Conservation (phyloP, 495 filamentous ascomycete species). For the Tirmania nivea region DNA sequence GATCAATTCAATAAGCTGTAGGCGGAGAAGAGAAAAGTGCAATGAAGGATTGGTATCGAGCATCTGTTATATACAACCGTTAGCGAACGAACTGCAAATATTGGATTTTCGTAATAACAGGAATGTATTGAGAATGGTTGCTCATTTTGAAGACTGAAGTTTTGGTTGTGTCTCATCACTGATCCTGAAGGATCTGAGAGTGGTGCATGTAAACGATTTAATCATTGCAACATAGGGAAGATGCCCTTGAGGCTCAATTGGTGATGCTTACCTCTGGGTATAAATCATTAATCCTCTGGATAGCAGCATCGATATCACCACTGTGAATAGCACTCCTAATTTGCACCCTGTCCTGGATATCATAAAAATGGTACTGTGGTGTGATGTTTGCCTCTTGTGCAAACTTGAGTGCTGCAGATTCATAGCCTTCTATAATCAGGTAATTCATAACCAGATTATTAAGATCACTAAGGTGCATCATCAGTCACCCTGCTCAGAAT, state of each 20-base stretch:
- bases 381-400: conserved; percentile 78
- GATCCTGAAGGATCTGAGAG: conserved; percentile 66
- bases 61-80: conserved; percentile 32
- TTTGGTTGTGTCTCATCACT: conserved; percentile 70
- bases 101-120: too few species aligned
- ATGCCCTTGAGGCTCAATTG: not conserved
- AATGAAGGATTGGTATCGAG: conserved; percentile 64
- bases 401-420: conserved; percentile 81
- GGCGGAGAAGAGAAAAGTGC: conserved; percentile 73
- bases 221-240: conserved; percentile 47
- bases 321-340: conserved; percentile 62
- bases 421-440: conserved; percentile 84
- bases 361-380: conserved; percentile 42
- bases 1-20: conserved; percentile 89
- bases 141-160: conserved; percentile 95
- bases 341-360: conserved; percentile 53
- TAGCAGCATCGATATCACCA: conserved; percentile 65
- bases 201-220: conserved; percentile 99
- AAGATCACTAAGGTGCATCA: conserved; percentile 44
- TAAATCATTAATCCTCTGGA: conserved; percentile 69
- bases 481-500: conserved; percentile 19
- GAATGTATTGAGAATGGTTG: conserved; percentile 18
- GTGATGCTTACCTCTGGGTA: conserved; percentile 57
- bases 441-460: conserved; percentile 95
- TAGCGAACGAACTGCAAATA: too few species aligned